Evolutionary conservation across 1,284 basidiomycete species (phyloP).

Genomic region (Tetrapyrgos nigripes): DNA sequence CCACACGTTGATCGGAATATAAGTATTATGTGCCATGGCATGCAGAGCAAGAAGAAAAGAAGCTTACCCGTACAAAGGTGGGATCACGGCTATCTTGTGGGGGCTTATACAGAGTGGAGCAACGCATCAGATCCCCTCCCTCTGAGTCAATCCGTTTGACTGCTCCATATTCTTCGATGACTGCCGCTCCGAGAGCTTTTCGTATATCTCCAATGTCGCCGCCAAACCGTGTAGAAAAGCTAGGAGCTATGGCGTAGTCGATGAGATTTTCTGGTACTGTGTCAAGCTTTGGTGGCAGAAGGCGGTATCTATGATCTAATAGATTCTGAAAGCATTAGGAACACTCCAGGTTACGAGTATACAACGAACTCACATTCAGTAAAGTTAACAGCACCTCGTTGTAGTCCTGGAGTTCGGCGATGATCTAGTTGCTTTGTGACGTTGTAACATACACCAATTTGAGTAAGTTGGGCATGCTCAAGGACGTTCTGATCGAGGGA

Average conservation of each 20-base stretch:
- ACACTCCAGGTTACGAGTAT: neutral
- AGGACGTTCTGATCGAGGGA: constrained; percentile 32
- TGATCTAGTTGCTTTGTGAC: constrained; percentile 16
- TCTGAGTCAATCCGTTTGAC: constrained; percentile 16
- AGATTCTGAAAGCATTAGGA: neutral
- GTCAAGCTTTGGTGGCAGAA: constrained; percentile 14
- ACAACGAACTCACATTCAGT: neutral
- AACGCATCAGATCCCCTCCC: constrained; percentile 29
- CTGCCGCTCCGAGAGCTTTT: neutral
- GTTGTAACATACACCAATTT: constrained; percentile 30
- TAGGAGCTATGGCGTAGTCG: constrained; percentile 16
- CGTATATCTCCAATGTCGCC: neutral
- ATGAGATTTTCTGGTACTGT: neutral
- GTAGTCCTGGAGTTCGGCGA: neutral
- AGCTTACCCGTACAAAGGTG: constrained; percentile 28
- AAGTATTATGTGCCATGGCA: neutral
- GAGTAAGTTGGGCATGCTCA: constrained; percentile 31
- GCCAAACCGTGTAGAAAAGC: constrained; percentile 14
- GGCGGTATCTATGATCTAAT: constrained; percentile 17
- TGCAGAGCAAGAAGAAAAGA: neutral
- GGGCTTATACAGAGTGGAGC: constrained; percentile 9
- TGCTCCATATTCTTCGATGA: constrained; percentile 23
- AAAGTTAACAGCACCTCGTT: neutral
- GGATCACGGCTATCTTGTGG: constrained; percentile 23
- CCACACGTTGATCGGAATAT: neutral